These are phyloP conservation scores for Fusarium pseudonygamai DNA, from an alignment of 2,329 filamentous ascomycete species.

Conservation along the genomic window DNA sequence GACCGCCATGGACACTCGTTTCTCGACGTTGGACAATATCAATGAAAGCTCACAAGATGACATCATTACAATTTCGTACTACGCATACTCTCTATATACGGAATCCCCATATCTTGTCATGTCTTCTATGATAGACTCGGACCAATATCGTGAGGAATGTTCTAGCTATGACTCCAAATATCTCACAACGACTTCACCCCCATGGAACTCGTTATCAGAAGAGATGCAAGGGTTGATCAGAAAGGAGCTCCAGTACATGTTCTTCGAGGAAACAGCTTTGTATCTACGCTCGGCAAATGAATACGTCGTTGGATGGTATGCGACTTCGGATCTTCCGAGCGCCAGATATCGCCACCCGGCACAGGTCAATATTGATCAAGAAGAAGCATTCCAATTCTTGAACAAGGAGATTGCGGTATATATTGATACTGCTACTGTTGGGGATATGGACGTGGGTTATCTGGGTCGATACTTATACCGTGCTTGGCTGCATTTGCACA, in stretches of 20 bases:
- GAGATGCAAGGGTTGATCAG: fast-evolving
- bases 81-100: not conserved
- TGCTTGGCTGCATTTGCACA: not conserved
- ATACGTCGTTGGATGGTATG: not conserved
- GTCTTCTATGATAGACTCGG: not conserved
- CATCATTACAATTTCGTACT: too few relatives aligned
- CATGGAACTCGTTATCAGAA: too few relatives aligned
- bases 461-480: not conserved
- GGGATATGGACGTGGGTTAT: not conserved
- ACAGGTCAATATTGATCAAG: not conserved
- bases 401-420: not conserved
- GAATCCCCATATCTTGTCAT: not conserved
- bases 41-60: too few relatives aligned
- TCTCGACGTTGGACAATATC: fast-evolving
- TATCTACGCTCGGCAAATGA: not conserved
- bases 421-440: not conserved
- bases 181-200: not conserved
- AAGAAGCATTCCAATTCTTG: not conserved
- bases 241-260: not conserved
- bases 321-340: not conserved
- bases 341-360: not conserved
- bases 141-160: not conserved
- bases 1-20: not conserved
- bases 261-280: not conserved
- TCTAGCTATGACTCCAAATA: not conserved